These are phyloP conservation scores for Cladosporium colombiae DNA, from an alignment of 2,329 filamentous ascomycete species.

Conservation along the genomic window DNA sequence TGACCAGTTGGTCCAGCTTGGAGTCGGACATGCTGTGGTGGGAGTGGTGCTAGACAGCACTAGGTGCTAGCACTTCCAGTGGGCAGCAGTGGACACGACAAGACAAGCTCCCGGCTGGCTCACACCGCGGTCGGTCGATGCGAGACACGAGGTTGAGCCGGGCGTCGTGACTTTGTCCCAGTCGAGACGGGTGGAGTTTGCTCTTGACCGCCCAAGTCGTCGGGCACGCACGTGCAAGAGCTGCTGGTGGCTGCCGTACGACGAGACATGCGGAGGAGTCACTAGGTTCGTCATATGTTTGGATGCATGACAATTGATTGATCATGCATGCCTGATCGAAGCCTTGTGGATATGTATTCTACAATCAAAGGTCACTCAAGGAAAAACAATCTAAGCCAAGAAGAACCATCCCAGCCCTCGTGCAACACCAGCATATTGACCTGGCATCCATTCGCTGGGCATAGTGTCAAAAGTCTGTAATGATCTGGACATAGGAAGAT, in stretches of 20 bases:
- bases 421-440: no score
- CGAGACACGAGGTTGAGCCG: not conserved
- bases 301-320: not conserved
- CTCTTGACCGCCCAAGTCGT: slow-evolving; percentile 4
- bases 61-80: not conserved
- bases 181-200: not conserved
- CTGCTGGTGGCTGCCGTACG: no score
- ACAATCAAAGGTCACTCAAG: no score
- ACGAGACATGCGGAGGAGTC: no score
- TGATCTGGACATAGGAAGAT: not conserved
- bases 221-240: not conserved
- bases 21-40: slow-evolving; percentile 22
- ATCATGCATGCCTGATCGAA: no score
- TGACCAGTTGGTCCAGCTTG: slow-evolving; percentile 56
- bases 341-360: no score
- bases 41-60: not conserved
- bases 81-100: slow-evolving; percentile 3
- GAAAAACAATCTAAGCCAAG: no score
- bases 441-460: no score
- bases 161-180: not conserved
- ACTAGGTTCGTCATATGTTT: not conserved
- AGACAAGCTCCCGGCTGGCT: not conserved
- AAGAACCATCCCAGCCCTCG: no score
- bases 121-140: not conserved
- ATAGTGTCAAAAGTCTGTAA: no score